Evolutionary conservation across 495 filamentous ascomycete genomes (phyloP), one percentile per base, ranked within the genome.

Genomic region (Penicillium diatomitis): DNA sequence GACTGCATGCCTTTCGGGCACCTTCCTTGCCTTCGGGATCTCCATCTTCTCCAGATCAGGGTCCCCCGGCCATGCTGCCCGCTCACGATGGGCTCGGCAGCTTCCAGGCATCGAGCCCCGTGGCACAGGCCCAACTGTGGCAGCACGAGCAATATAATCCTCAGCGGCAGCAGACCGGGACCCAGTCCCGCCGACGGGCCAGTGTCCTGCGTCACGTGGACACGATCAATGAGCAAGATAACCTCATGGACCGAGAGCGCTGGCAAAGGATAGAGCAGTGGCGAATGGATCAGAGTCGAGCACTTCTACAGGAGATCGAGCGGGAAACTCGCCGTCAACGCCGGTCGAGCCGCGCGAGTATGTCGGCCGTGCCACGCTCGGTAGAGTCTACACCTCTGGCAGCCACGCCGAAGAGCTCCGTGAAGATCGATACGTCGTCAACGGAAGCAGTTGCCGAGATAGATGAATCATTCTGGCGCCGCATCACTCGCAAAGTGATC

Each of bases 81-180:
- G 81, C 82, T 7, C 92, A 98, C 61, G 90, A 98, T 71, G 92
- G 92, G 4, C 64, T 96, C 41, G 94, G 92, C 3, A 85, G 81
- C 28, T 98, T 98, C 57, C 76, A 76, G 35, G 71, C 75, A 8
- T 75, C 75, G 5, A 67, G 71, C 50, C 55, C 73, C 48, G 49
- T 68, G 9, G 73, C 84, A 2, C 88, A 95, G 54, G 83, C 91
- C 33, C 85, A 88, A 45, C 61, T 95, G 28, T 95, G 88, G 78
- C 81, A 84, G 52, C 88, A 91, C 62, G 90, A 96, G 57, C 76
- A 80, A 46, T 86, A 81, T 59, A 90, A 91, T 55, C 85, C 88
- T 3, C 75, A 74, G 33, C 79, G 85, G 30, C 57, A 41, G 20
- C 41, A 50, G 38, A 41, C 62, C 28, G 52, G 60, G 1, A 44